Evolutionary conservation across 352 stramenopile genomes (phyloP), one percentile per base, ranked within the genome.

Genomic region (Globisporangium camurandrum): DNA sequence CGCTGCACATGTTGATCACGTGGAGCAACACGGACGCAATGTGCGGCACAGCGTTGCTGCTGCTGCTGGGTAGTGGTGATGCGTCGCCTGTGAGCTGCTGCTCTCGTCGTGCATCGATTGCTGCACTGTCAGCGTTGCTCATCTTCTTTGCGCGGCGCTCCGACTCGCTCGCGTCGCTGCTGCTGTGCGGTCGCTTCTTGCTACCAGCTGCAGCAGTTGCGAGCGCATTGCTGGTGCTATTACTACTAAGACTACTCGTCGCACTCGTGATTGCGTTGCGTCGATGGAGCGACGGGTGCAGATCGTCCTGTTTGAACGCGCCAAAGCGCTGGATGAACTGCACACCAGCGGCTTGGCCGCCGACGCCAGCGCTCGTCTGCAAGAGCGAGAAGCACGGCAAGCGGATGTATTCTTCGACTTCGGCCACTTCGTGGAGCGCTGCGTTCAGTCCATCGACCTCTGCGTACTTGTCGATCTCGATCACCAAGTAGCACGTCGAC

Each of bases 251-350:
- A 23, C 6, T 20, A 41, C 16, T 24, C 36, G 37, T 22, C 4
- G 44, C 40, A 14, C 61, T 26, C 28, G 50, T 62, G 28, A 71
- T 68, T 14, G 83, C 64, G 51, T 76, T 78, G 16, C 64, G 57
- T 41, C 67, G 65, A 11, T 74, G 78, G 23, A 86, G 46, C 7
- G 73, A 82, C 3, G 75, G 67, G 45, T 79, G 74, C 51, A 92
- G 51, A 47, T 86, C 75, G 51, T 80, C 75, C 33, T 79, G 75
- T 59, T 88, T 88, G 49, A 93, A 88, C 9, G 82, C 82, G 28
- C 70, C 66, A 54, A 93, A 90, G 14, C 79, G 70, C 47, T 93
- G 82, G 44, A 93, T 87, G 65, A 90, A 93, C 54, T 93, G 81
- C 12, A 93, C 82, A 38, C 79, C 79, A 53, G 81, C 81, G 27